Evolutionary conservation across 768 basidiomycete species (phyloP).

Genomic region (Sporobolomyces roseus): DNA sequence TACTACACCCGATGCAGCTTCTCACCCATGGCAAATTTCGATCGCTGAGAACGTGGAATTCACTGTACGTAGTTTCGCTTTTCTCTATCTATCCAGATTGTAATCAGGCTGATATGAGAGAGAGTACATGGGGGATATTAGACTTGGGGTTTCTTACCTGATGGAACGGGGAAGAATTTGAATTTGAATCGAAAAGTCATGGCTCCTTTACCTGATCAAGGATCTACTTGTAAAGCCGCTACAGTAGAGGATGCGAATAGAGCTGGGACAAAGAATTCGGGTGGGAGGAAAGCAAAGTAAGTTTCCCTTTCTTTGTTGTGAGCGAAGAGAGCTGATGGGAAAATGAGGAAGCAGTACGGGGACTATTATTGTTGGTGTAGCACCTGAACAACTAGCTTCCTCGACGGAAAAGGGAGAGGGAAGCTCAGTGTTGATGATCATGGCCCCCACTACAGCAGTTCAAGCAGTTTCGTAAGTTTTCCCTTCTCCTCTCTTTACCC

Average conservation of each 20-base stretch:
- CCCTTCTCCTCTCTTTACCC: background rate
- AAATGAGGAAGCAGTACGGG: too few species aligned
- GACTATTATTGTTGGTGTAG: too few species aligned
- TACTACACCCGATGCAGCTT: slow-evolving; percentile 29
- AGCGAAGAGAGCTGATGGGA: too few species aligned
- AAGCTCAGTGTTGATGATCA: too few species aligned
- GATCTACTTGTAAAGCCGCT: background rate
- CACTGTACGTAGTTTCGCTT: slow-evolving; percentile 20
- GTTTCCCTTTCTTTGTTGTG: too few species aligned
- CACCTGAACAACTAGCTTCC: too few species aligned
- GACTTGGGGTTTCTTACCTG: slow-evolving; percentile 39
- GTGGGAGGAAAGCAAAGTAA: slow-evolving; percentile 1
- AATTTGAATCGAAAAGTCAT: slow-evolving; percentile 29
- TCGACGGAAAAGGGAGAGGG: too few species aligned
- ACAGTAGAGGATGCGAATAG: background rate
- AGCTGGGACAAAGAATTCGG: background rate
- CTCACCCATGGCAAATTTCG: slow-evolving; percentile 25
- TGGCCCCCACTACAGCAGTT: too few species aligned
- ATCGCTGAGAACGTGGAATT: slow-evolving; percentile 38
- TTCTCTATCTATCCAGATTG: background rate
- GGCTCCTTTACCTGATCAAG: slow-evolving; percentile 19
- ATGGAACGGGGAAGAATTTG: slow-evolving; percentile 41
- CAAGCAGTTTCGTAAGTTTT: too few species aligned
- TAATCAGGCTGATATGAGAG: background rate
- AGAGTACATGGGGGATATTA: background rate